These are phyloP conservation scores for Daldinia decipiens DNA, from an alignment of 495 filamentous ascomycete species.

Conservation along the genomic window DNA sequence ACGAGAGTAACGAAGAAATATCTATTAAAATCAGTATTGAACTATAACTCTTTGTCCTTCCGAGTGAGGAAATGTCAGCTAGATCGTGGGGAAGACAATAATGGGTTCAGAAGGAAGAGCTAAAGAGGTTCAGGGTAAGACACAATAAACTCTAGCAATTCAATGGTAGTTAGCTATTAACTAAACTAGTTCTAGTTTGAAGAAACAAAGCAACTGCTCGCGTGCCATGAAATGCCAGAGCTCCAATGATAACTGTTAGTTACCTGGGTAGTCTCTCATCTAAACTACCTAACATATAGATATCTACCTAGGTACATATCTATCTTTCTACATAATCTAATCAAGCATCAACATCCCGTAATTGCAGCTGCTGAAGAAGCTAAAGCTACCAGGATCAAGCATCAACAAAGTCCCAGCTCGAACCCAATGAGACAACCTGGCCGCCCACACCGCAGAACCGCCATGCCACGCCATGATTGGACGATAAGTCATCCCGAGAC, in stretches of 20 bases:
- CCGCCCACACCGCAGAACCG: neutral
- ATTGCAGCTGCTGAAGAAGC: neutral
- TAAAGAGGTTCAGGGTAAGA: neutral
- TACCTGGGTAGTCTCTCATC: no score
- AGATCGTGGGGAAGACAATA: neutral
- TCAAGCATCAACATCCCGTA: neutral
- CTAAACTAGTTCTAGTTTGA: neutral
- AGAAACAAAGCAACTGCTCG: conserved; percentile 3
- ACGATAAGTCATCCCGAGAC: conserved; percentile 12
- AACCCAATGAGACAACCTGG: conserved; percentile 18
- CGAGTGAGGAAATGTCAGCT: neutral
- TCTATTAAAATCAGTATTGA: neutral
- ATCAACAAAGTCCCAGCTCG: conserved; percentile 1
- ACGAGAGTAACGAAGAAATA: neutral
- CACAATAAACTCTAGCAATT: neutral
- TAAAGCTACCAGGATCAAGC: conserved; percentile 1
- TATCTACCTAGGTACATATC: no score
- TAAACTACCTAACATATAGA: no score
- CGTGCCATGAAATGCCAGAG: conserved; percentile 7
- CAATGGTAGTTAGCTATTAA: no score
- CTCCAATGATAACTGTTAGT: neutral
- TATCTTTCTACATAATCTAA: no score
- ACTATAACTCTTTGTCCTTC: neutral
- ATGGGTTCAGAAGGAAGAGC: neutral
- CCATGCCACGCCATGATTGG: conserved; percentile 13